Evolutionary conservation across 2,329 filamentous ascomycete genomes (phyloP), one percentile per base, ranked within the genome.

Genomic region (Venturia oleaginea): DNA sequence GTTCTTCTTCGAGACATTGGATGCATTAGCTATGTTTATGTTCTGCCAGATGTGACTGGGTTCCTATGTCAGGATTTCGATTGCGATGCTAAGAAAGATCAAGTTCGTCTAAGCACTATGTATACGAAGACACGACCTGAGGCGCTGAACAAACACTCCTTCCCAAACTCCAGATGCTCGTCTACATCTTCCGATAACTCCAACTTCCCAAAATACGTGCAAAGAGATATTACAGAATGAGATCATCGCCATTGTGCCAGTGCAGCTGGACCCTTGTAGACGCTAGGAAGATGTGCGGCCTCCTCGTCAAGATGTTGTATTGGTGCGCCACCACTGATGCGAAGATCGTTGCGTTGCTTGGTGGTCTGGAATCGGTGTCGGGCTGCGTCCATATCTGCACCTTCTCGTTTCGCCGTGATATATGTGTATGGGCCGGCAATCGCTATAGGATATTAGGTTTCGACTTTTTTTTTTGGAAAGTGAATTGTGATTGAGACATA

Each of bases 281-380:
- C 19, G 4, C 51, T 57, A 4, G 51, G 51, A 8, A 57, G 11
- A 13, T 57, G 51, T 13, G 51, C 51, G 24, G 51, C 51, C 51
- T 57, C 51, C 27, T 57, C 51, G 13, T 57, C 51, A 57, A 57
- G 27, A 57, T 57, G 51, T 34, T 34, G 27, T 5, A 57, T 57
- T 19, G 51, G 51, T 57, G 51, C 51, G 15, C 51, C 51, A 57
- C 51, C 51, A 34, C 51, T 57, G 30, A 57, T 57, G 2, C 51
- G 51, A 13, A 57, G 51, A 34, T 57, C 51, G 10, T 57, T 57
- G 51, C 51, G 51, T 34, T 57, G 51, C 51, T 57, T 57, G 27
- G 51, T 34, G 8, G 51, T 57, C 19, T 57, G 51, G 17, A 57
- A 57, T 32, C 51, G 27, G 5, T 1, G 5, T 8, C 51, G 51